Percentiles rank a stretch among this genome's conserved stretches.
Evolutionary conservation across 495 filamentous ascomycete species (phyloP).

Genomic region (Penicillium steckii): DNA sequence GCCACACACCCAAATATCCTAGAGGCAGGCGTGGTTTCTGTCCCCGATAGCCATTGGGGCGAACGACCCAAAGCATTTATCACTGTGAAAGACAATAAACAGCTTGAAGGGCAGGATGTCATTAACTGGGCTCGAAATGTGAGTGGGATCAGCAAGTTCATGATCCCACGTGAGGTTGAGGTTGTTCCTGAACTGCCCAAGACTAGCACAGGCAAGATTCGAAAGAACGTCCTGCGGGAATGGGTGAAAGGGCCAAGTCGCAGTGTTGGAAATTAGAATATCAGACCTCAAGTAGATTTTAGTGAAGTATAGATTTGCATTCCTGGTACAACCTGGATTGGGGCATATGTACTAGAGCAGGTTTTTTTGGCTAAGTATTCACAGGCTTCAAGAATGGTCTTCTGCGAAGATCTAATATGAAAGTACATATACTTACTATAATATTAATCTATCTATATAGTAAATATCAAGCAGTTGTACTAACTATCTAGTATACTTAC

Average conservation of each 20-base stretch:
- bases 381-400: too few species aligned
- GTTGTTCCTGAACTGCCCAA: slow-evolving; percentile 87
- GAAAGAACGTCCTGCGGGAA: slow-evolving; percentile 89
- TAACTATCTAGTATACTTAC: too few species aligned
- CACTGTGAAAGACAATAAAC: slow-evolving; percentile 66
- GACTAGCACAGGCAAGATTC: slow-evolving; percentile 93
- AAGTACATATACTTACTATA: too few species aligned
- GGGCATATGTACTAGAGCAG: too few species aligned
- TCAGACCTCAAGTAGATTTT: too few species aligned
- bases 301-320: too few species aligned
- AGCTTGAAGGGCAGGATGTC: slow-evolving; percentile 65
- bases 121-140: slow-evolving; percentile 82
- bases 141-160: slow-evolving; percentile 84
- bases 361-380: too few species aligned
- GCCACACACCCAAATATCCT: slow-evolving; percentile 84
- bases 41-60: slow-evolving; percentile 89
- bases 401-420: too few species aligned
- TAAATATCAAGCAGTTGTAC: too few species aligned
- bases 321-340: too few species aligned
- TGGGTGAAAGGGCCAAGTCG: slow-evolving; percentile 65
- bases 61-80: slow-evolving; percentile 93
- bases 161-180: slow-evolving; percentile 93
- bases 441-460: too few species aligned
- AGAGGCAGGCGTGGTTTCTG: slow-evolving; percentile 88
- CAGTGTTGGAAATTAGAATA: not conserved